Evolutionary conservation across 257 asterid genomes (phyloP).

Genomic region (Nicotiana noctiflora): DNA sequence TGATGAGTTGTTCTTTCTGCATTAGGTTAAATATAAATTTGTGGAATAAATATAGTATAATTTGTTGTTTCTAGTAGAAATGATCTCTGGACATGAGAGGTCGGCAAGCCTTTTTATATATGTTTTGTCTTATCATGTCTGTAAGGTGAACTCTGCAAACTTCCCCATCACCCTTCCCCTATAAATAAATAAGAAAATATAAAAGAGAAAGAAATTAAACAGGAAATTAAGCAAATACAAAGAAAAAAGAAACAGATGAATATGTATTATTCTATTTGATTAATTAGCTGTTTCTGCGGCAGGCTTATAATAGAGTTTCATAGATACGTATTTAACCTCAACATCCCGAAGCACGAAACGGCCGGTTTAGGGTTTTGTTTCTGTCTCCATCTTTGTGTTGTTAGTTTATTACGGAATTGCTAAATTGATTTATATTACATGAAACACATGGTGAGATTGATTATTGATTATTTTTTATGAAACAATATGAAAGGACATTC

Average conservation of each 20-base stretch:
- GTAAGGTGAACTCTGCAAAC: not conserved
- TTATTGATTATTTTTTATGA: too few species aligned
- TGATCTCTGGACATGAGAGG: not conserved
- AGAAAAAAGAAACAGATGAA: not conserved
- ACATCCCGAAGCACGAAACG: not conserved
- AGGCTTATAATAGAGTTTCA: not conserved
- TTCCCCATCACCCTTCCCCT: not conserved
- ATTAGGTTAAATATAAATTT: not conserved
- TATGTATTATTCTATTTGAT: too few species aligned
- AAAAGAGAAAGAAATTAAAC: not conserved
- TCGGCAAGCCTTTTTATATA: not conserved
- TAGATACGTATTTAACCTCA: not conserved
- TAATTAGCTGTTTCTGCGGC: not conserved
- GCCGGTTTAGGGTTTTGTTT: too few species aligned
- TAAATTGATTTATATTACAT: too few species aligned
- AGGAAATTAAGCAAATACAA: not conserved
- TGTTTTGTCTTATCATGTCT: not conserved
- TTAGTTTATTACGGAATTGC: too few species aligned
- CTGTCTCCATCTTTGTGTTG: too few species aligned
- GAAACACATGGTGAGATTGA: too few species aligned
- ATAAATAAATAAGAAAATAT: not conserved
- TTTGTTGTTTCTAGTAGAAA: not conserved
- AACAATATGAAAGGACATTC: too few species aligned
- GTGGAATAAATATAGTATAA: not conserved
- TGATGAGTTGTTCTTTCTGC: not conserved